Conservation (phyloP, 768 basidiomycete species). For the Pisolithus sp. region DNA sequence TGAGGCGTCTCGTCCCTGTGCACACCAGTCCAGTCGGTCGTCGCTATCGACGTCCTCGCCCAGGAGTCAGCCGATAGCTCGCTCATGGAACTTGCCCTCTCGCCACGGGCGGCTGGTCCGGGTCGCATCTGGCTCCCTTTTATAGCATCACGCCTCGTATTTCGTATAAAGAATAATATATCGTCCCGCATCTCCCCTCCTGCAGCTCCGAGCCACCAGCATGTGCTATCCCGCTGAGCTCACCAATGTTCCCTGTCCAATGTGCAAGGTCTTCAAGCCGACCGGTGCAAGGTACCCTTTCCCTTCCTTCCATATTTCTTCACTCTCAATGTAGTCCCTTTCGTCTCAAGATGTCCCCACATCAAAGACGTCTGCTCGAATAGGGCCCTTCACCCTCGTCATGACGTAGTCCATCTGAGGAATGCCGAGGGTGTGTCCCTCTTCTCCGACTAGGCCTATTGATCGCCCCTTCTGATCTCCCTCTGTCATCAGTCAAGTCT, state of each 20-base stretch:
- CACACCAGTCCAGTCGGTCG: background rate
- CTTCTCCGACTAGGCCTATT: conserved; percentile 12
- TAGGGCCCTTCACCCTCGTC: conserved; percentile 63
- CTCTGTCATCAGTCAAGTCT: conserved; percentile 50
- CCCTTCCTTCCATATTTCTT: conserved; percentile 6
- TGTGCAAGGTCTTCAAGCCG: conserved; percentile 78
- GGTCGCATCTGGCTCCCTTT: conserved; percentile 25
- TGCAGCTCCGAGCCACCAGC: conserved; percentile 17
- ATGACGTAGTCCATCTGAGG: conserved; percentile 73
- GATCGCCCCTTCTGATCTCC: conserved; percentile 3
- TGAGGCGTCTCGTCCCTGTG: background rate
- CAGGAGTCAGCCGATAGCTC: too few relatives aligned
- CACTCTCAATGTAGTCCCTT: conserved; percentile 14
- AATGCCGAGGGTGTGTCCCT: conserved; percentile 73
- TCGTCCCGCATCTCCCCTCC: conserved; percentile 13
- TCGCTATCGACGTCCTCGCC: background rate
- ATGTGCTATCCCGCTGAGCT: conserved; percentile 78
- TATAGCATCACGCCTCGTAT: conserved; percentile 22
- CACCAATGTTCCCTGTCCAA: conserved; percentile 63
- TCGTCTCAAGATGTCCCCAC: conserved; percentile 61
- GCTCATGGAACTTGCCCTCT: conserved; percentile 15
- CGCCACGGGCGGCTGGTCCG: background rate
- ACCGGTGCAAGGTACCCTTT: conserved; percentile 45
- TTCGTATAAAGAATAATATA: conserved; percentile 24
- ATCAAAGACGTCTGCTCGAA: conserved; percentile 71